These are phyloP conservation scores for Juglanconis sp. DNA, from an alignment of 2,329 filamentous ascomycete genomes.

Conservation along the genomic window DNA sequence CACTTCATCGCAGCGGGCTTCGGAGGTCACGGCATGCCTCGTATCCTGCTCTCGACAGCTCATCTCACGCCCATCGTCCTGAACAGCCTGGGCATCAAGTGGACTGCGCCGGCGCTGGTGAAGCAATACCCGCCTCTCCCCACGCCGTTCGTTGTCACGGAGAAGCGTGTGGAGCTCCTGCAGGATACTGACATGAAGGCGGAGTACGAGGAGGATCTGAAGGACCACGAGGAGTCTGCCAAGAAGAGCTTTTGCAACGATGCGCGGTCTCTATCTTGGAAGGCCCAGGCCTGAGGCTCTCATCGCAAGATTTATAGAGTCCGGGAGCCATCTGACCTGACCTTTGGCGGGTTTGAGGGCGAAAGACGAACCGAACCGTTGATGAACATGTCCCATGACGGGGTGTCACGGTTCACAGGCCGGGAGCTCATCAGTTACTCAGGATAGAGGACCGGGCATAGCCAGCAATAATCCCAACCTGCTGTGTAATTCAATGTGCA, in stretches of 20 bases:
- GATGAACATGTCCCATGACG: neutral
- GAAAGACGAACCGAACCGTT: no score
- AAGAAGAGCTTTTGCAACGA: slow-evolving; percentile 21
- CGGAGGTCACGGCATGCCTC: slow-evolving; percentile 29
- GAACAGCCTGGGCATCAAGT: slow-evolving; percentile 20
- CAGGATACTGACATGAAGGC: slow-evolving; percentile 17
- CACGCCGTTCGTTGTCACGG: slow-evolving; percentile 26
- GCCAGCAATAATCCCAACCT: no score
- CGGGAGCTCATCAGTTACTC: no score
- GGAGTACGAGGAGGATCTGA: slow-evolving; percentile 7
- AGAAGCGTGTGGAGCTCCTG: slow-evolving; percentile 24
- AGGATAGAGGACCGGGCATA: no score
- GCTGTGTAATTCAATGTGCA: no score
- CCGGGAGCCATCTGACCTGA: no score
- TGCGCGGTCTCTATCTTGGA: slow-evolving; percentile 3
- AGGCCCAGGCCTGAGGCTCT: neutral
- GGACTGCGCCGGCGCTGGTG: slow-evolving; percentile 20
- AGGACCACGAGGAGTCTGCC: slow-evolving; percentile 16
- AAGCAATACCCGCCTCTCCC: slow-evolving; percentile 26
- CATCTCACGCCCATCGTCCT: slow-evolving; percentile 26
- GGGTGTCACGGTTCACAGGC: no score
- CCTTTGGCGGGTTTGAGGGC: no score
- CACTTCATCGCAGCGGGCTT: slow-evolving; percentile 27
- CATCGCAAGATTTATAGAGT: no score
- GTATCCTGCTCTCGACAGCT: slow-evolving; percentile 28